A percentile compares a stretch with the other conserved stretches of the same genome.
phyloP scores from a whole-genome alignment of 2,329 filamentous ascomycete species.

The Arthrobotrys conoides region DNA sequence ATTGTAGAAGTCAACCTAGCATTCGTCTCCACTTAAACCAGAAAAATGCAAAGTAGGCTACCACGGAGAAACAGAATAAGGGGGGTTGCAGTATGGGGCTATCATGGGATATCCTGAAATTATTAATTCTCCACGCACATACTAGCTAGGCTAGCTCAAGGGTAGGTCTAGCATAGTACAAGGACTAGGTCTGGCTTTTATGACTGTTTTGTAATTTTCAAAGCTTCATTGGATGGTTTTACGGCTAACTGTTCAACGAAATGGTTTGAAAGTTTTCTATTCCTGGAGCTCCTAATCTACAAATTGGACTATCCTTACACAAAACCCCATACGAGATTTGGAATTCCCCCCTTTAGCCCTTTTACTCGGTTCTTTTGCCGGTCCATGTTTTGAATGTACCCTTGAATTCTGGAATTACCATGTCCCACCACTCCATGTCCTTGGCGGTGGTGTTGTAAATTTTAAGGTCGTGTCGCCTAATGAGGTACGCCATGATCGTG shows the following conservation, averaged over 20 bases:
- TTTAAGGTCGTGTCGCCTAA: slow-evolving; percentile 64
- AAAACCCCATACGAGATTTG: slow-evolving; percentile 1
- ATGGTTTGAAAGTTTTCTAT: slow-evolving; percentile 22
- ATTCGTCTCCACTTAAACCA: slow-evolving; percentile 7
- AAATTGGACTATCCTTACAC: not conserved
- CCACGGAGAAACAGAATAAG: not conserved
- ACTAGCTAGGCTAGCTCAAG: not conserved
- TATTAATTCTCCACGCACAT: not conserved
- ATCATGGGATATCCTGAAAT: slow-evolving; percentile 10
- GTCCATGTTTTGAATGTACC: slow-evolving; percentile 34
- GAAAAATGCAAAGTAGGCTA: slow-evolving; percentile 1
- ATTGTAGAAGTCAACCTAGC: not conserved
- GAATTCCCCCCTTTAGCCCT: slow-evolving; percentile 1
- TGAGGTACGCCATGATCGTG: slow-evolving; percentile 63
- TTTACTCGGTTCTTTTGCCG: slow-evolving; percentile 29
- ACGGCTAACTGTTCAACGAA: not conserved
- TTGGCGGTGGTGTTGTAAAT: slow-evolving; percentile 64
- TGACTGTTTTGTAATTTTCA: not conserved
- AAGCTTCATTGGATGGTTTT: not conserved
- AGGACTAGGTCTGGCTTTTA: not conserved
- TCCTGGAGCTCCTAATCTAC: slow-evolving; percentile 26
- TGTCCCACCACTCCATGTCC: slow-evolving; percentile 62
- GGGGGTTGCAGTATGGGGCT: slow-evolving; percentile 6
- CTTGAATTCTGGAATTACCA: slow-evolving; percentile 42
- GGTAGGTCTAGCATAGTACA: not conserved